Evolutionary conservation across 257 asterid genomes (phyloP).

Genomic region (Striga asiatica): DNA sequence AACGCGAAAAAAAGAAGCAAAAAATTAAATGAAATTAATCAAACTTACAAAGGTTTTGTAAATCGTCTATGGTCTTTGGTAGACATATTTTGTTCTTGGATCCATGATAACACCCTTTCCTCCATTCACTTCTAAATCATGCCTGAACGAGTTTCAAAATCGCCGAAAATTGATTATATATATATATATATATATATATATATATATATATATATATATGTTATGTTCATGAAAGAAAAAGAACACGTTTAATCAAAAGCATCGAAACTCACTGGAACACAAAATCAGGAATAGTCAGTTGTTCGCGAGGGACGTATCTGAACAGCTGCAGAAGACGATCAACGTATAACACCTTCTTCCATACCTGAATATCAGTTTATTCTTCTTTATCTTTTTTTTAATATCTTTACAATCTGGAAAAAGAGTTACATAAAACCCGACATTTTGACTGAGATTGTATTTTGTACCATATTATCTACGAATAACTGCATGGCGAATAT

Average conservation of each 20-base stretch:
- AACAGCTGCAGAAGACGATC: constrained; percentile 95
- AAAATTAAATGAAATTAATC: too few species aligned
- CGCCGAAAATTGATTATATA: not conserved
- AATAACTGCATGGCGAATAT: constrained; percentile 63
- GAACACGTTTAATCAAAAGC: not conserved
- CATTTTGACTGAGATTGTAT: too few species aligned
- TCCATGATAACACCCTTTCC: constrained; percentile 94
- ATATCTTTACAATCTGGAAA: constrained; percentile 1
- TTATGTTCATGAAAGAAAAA: not conserved
- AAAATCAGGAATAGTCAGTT: constrained; percentile 89
- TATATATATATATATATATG: not conserved
- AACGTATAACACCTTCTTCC: constrained; percentile 91
- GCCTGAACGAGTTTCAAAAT: constrained; percentile 42
- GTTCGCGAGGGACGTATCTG: constrained; percentile 86
- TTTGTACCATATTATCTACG: constrained; percentile 83
- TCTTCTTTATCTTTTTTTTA: not conserved
- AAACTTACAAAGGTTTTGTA: too few species aligned
- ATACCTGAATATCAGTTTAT: constrained; percentile 41
- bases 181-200: not conserved
- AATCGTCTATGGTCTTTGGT: constrained; percentile 50
- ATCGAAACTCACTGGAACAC: constrained; percentile 82
- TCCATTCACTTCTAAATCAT: constrained; percentile 92
- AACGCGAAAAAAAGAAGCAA: too few species aligned
- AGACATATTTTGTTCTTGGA: constrained; percentile 92
- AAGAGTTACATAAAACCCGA: not conserved